Evolutionary conservation across 2,329 filamentous ascomycete genomes (phyloP), one percentile per base, ranked within the genome.

Genomic region (Talaromyces pinophilus): DNA sequence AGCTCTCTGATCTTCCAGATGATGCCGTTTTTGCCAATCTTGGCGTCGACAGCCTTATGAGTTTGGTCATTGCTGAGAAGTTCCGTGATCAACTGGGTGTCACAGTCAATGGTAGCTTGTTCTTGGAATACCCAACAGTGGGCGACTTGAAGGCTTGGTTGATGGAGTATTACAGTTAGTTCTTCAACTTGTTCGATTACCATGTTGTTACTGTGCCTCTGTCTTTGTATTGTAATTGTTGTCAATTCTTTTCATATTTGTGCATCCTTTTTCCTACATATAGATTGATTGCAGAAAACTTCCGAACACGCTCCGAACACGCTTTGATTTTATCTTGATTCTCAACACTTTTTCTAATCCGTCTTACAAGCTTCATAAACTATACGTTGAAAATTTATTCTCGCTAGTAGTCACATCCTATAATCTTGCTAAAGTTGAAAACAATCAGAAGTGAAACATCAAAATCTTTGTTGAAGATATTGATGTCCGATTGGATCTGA

Each of bases 41-140:
- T 8, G 77, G 76, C 2, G 67, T 79, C 59, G 77, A 79, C 68
- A 74, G 71, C 42, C 68, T 79, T 7, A 70, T 78, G 69, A 70
- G 68, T n/a, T 63, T 79, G n/a, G 72, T 74, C 4, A 71, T 79
- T 25, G 60, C 70, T 0, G 69, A 70, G 35, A 74, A 73, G 52
- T 71, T 78, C 40, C 59, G 72, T 7, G 67, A 69, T 33, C 22
- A 59, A 3, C 69, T 79, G 22, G 71, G 69, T 2, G 62, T 79
- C 1, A 70, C 74, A 25, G 68, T 77, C 22, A 19, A 30, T 13
- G 19, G 25, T 33, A 28, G 22, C 22, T 13, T 38, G 19, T 59
- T 59, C 60, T 60, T 15, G 66, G 55, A 59, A 33, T 59, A 33
- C 25, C 25, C 55, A 30, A 59, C 55, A 15, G 25, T 59, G 11